These are phyloP conservation scores for Lanzia echinophila DNA, from an alignment of 2,329 filamentous ascomycete genomes.

Conservation along the genomic window DNA sequence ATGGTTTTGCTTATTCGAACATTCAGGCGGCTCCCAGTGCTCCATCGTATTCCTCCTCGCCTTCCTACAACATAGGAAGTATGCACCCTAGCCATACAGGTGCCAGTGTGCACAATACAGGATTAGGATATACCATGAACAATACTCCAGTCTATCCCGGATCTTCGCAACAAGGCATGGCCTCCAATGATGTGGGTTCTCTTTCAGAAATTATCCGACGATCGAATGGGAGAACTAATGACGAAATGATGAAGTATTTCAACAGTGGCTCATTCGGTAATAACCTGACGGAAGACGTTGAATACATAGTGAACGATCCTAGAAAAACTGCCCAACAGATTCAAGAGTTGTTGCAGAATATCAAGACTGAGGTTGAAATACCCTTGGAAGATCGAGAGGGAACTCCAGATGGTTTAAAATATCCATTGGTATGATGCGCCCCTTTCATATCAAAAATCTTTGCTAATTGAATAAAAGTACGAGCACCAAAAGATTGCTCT, in stretches of 20 bases:
- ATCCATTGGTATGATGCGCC: slow-evolving; percentile 40
- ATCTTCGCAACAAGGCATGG: background rate
- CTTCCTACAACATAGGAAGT: background rate
- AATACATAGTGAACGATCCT: slow-evolving; percentile 35
- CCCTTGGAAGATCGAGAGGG: slow-evolving; percentile 55
- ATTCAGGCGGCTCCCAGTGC: background rate
- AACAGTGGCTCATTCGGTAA: slow-evolving; percentile 32
- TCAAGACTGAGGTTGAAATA: slow-evolving; percentile 63
- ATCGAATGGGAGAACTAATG: slow-evolving; percentile 36
- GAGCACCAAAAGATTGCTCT: slow-evolving; percentile 76
- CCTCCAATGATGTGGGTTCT: background rate
- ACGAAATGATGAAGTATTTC: slow-evolving; percentile 21
- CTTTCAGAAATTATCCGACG: slow-evolving; percentile 33
- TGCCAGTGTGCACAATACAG: background rate
- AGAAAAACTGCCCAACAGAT: slow-evolving; percentile 58
- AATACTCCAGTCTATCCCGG: background rate
- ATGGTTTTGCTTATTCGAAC: slow-evolving; percentile 6
- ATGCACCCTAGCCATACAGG: background rate
- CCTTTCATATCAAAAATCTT: background rate
- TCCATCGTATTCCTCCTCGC: background rate
- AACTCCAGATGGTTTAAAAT: slow-evolving; percentile 62
- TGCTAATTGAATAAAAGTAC: slow-evolving; percentile 39
- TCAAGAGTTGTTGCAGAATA: slow-evolving; percentile 63
- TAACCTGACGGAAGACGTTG: slow-evolving; percentile 17
- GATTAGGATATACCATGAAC: slow-evolving; percentile 2